Percentiles rank a stretch among this genome's conserved stretches.
Evolutionary conservation across 495 filamentous ascomycete genomes (phyloP).

Genomic region (Lindgomyces ingoldianus): DNA sequence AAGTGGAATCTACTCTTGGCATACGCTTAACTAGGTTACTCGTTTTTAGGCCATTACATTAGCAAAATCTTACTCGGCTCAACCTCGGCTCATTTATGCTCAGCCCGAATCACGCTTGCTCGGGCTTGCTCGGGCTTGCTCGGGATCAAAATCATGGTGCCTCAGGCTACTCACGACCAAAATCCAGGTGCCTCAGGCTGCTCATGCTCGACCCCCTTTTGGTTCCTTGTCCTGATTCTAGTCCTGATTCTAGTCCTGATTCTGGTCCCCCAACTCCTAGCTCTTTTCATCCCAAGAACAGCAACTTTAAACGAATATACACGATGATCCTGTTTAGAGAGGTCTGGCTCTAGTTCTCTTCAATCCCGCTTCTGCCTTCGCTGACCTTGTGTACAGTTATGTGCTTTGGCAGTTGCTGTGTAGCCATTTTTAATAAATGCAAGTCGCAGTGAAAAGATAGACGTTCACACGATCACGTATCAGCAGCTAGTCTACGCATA

Average conservation of each 20-base stretch:
- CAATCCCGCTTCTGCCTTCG: neutral
- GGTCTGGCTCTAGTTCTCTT: neutral
- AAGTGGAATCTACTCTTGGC: neutral
- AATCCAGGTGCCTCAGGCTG: neutral
- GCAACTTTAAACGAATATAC: neutral
- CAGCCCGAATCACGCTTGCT: slow-evolving; percentile 1
- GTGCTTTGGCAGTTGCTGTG: neutral
- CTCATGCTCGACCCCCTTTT: neutral
- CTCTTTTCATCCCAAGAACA: neutral
- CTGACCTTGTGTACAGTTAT: neutral
- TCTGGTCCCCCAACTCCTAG: neutral
- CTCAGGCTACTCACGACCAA: neutral
- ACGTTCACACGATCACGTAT: neutral
- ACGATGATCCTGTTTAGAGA: neutral
- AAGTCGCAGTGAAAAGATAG: neutral
- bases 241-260: neutral
- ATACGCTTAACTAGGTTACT: slow-evolving; percentile 5
- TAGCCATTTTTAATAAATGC: neutral
- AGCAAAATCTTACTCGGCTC: slow-evolving; percentile 33
- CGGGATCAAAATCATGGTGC: neutral
- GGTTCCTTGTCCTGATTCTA: neutral
- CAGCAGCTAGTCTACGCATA: neutral
- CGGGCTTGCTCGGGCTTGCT: neutral
- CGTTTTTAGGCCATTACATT: slow-evolving; percentile 21
- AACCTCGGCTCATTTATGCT: slow-evolving; percentile 27